Conservation (phyloP, 306 rosid species). For the Canavalia ensiformis region DNA sequence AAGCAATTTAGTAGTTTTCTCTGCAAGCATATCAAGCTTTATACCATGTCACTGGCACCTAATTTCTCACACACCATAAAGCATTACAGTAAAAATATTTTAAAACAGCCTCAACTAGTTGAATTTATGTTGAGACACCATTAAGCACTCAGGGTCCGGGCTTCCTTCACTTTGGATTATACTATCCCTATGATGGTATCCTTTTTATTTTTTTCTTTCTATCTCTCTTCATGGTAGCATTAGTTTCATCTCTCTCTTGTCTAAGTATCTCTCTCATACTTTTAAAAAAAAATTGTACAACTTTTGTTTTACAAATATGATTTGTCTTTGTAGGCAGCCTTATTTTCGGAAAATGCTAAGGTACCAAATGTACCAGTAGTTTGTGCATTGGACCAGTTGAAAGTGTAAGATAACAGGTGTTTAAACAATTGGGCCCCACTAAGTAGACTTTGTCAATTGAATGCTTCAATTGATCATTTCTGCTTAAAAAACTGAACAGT, state of each 20-base stretch:
- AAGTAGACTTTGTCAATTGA: not conserved
- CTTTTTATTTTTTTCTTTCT: no score
- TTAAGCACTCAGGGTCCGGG: not conserved
- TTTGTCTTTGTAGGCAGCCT: not conserved
- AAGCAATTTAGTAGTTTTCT: slow-evolving; percentile 18
- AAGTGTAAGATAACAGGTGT: not conserved
- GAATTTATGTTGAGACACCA: not conserved
- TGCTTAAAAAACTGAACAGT: not conserved
- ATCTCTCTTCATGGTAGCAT: no score
- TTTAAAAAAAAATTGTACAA: not conserved
- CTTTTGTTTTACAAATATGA: no score
- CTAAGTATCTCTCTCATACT: no score
- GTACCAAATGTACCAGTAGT: not conserved
- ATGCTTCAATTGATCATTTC: not conserved
- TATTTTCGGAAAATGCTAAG: not conserved
- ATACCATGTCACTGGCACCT: not conserved
- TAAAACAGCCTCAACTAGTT: not conserved
- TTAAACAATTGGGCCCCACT: not conserved
- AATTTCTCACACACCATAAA: not conserved
- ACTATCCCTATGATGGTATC: not conserved
- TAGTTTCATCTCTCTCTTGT: no score
- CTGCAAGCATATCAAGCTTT: not conserved
- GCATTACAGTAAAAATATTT: not conserved
- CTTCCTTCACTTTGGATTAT: not conserved
- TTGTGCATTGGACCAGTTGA: not conserved